phyloP scores from a whole-genome alignment of 371 early-diverging fungal genomes.

The Coemansia sp. region DNA sequence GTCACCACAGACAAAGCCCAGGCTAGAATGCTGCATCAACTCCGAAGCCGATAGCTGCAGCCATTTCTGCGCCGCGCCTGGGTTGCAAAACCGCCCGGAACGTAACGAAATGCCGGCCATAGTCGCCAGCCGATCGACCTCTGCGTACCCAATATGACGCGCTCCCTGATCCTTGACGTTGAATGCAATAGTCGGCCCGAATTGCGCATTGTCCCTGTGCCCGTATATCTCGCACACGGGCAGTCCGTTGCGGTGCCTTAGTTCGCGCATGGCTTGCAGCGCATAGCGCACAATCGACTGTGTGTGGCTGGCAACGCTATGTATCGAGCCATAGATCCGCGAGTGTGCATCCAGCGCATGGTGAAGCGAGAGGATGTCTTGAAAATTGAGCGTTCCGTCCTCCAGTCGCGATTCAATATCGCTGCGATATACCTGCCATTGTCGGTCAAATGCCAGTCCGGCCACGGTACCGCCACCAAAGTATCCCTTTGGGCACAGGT shows the following conservation, averaged over 20 bases:
- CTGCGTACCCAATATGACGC: constrained; percentile 55
- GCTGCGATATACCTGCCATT: constrained; percentile 54
- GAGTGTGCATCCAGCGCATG: constrained; percentile 58
- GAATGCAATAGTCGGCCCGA: constrained; percentile 67
- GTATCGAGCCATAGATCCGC: constrained; percentile 33
- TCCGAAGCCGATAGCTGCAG: constrained; percentile 52
- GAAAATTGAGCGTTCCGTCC: constrained; percentile 70
- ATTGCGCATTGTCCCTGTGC: constrained; percentile 7
- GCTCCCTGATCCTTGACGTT: constrained; percentile 58
- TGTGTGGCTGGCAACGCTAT: constrained; percentile 48
- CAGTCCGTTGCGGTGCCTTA: constrained; percentile 55
- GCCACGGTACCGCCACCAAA: constrained; percentile 73
- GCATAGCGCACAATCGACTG: constrained; percentile 47
- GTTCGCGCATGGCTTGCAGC: constrained; percentile 42
- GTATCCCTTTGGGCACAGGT: constrained; percentile 53
- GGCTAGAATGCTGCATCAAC: constrained; percentile 41
- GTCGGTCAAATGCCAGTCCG: constrained; percentile 48
- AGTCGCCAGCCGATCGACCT: constrained; percentile 61
- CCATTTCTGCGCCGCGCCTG: constrained; percentile 67
- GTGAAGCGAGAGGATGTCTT: constrained; percentile 63
- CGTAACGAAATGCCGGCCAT: constrained; percentile 64
- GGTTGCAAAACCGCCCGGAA: constrained; percentile 73
- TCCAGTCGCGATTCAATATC: constrained; percentile 58
- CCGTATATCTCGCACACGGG: constrained; percentile 56
- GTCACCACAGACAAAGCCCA: constrained; percentile 68